Evolutionary conservation across 495 filamentous ascomycete genomes (phyloP).

Genomic region (Aspergillus funiculosus): DNA sequence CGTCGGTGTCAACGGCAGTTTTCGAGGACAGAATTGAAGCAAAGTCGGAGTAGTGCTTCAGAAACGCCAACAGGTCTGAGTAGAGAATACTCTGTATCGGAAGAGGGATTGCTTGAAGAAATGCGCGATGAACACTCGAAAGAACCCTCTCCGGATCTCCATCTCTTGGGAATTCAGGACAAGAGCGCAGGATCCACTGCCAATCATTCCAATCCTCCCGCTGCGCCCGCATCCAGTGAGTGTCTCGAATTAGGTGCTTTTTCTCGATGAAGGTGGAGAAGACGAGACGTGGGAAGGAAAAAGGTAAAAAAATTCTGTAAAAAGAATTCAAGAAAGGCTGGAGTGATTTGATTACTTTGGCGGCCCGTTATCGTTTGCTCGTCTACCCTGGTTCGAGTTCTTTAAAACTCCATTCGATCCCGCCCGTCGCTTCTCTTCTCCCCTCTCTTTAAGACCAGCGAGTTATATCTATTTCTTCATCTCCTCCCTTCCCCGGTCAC

Average conservation of each 20-base stretch:
- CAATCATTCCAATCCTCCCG: background rate
- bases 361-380: background rate
- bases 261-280: constrained; percentile 4
- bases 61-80: background rate
- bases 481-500: background rate
- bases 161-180: too few species aligned
- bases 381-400: too few species aligned
- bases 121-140: background rate
- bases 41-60: background rate
- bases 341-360: too few species aligned
- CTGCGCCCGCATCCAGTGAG: background rate
- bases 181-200: constrained; percentile 6
- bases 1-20: background rate
- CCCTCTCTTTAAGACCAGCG: constrained; percentile 11
- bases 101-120: background rate
- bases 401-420: background rate
- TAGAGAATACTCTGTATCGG: background rate
- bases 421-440: background rate
- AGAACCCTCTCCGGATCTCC: too few species aligned
- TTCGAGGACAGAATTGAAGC: background rate
- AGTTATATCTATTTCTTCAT: constrained; percentile 1
- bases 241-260: constrained; percentile 9
- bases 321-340: background rate
- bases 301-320: constrained; percentile 1
- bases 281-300: background rate